Evolutionary conservation across 495 filamentous ascomycete genomes (phyloP).

Genomic region (Penicillium riverlandense): DNA sequence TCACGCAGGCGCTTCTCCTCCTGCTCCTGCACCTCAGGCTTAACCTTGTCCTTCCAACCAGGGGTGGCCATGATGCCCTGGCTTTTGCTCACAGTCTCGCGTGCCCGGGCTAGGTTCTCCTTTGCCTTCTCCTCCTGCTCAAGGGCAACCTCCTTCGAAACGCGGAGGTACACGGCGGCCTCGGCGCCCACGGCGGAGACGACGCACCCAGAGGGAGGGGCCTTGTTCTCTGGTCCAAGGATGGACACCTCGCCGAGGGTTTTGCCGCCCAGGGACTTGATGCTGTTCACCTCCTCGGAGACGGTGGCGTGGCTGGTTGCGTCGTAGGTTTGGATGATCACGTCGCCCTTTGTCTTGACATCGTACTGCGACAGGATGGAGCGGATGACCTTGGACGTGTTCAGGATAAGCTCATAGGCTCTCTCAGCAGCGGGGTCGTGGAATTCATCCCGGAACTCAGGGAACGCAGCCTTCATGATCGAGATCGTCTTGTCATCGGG

Average conservation of each 20-base stretch:
- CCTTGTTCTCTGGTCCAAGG: conserved; percentile 38
- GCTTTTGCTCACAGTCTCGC: conserved; percentile 25
- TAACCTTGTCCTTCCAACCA: conserved; percentile 40
- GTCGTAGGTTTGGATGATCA: conserved; percentile 56
- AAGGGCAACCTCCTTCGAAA: conserved; percentile 61
- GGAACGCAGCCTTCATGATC: conserved; percentile 63
- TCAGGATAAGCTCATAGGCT: conserved; percentile 60
- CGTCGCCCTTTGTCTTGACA: conserved; percentile 48
- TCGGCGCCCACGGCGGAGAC: conserved; percentile 59
- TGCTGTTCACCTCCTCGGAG: conserved; percentile 48
- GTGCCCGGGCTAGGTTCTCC: conserved; percentile 39
- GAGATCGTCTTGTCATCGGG: conserved; percentile 54
- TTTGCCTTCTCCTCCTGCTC: conserved; percentile 58
- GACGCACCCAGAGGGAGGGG: conserved; percentile 60
- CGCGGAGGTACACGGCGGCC: conserved; percentile 63
- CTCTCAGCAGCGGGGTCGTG: conserved; percentile 51
- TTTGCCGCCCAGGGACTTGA: conserved; percentile 61
- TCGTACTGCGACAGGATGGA: conserved; percentile 52
- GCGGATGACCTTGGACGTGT: conserved; percentile 49
- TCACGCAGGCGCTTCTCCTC: conserved; percentile 53
- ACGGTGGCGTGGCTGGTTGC: conserved; percentile 47
- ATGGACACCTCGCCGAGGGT: conserved; percentile 45
- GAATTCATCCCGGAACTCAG: conserved; percentile 45
- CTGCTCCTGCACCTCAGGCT: conserved; percentile 48
- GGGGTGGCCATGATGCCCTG: conserved; percentile 26